A percentile compares a stretch with the other conserved stretches of the same genome.
These are phyloP conservation scores for Scheffersomyces ergatensis DNA, from an alignment of 805 yeast species.

Conservation along the genomic window DNA sequence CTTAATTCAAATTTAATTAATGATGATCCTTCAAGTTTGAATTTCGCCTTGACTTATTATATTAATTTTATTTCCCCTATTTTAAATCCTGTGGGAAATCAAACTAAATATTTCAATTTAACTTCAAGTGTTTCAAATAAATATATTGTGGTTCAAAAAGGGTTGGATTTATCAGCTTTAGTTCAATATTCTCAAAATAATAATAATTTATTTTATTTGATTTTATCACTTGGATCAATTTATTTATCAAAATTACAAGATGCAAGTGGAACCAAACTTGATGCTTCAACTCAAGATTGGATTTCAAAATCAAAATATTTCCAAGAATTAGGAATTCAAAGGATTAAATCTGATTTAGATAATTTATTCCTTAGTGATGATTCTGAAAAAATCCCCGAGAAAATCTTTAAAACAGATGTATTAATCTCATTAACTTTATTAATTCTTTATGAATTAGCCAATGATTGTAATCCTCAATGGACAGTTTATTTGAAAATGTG, in stretches of 20 bases:
- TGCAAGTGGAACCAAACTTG: conserved; percentile 2
- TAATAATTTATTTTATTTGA: conserved; percentile 19
- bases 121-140: not conserved
- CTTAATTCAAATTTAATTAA: conserved; percentile 1
- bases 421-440: conserved; percentile 18
- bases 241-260: conserved; percentile 17
- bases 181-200: conserved; percentile 22
- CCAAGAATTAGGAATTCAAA: conserved; percentile 13
- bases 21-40: conserved; percentile 11
- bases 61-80: conserved; percentile 23
- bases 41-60: conserved; percentile 22
- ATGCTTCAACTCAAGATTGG: conserved; percentile 21
- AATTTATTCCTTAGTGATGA: conserved; percentile 1
- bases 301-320: conserved; percentile 11
- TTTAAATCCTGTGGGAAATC: conserved; percentile 22
- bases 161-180: conserved; percentile 18
- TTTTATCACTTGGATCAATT: conserved; percentile 22
- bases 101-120: conserved; percentile 7
- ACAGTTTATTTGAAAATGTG: conserved; percentile 15
- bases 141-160: conserved; percentile 18
- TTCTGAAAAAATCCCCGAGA: not conserved
- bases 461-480: conserved; percentile 23
- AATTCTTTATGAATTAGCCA: conserved; percentile 23
- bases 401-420: conserved; percentile 11
- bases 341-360: conserved; percentile 7